Base-by-base conservation (phyloP, 2,329 filamentous ascomycete species). In the Fusarium clavum region DNA sequence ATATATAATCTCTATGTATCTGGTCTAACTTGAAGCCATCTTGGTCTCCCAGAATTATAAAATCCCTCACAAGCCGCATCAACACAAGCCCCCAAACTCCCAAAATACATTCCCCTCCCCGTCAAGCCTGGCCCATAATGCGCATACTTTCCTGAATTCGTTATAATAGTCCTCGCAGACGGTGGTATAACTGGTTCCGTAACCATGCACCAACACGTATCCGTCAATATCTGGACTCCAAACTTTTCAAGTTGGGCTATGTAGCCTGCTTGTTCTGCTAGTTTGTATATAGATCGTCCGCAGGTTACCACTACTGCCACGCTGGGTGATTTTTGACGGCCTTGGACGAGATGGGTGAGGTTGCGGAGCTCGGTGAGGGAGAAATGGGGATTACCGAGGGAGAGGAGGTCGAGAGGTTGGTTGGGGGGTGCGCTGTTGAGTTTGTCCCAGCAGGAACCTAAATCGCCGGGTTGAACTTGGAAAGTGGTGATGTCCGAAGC, bases 41-140 rank as follows among this genome's bases (percentile, higher is more conserved):
- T 29, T 8, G 68, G 68, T 18, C 5, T 69, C 3, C 25, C 12
- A 25, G 40, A 24, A 22, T 61, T 44, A 43, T 55, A 66, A 16
- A 4, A 29, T 2, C 68, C 64, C 8, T 29, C 38, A 34, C 72
- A 77, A 9, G 73, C 75, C 2, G 71, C 69, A 2, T 69, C 60
- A 34, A 77, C 67, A 53, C 75, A 78, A 0, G 20, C 56, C 32
- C 58, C 70, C 16, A 77, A 43, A 18, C 73, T 72, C 2, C 67
- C 73, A 58, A 78, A 79, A 10, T 69, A 63, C 38, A 76, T 76
- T 1, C 44, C 54, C 22, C 67, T 61, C 14, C 70, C 61, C 3
- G 64, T 73, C 1, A 73, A 46, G 0, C 67, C 70, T 0, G 64
- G 70, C 0, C 70, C 70, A 32, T 73, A 73, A 18, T 73, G 70